Evolutionary conservation across 495 filamentous ascomycete genomes (phyloP).

Genomic region (Astrothelium subdiscretum): DNA sequence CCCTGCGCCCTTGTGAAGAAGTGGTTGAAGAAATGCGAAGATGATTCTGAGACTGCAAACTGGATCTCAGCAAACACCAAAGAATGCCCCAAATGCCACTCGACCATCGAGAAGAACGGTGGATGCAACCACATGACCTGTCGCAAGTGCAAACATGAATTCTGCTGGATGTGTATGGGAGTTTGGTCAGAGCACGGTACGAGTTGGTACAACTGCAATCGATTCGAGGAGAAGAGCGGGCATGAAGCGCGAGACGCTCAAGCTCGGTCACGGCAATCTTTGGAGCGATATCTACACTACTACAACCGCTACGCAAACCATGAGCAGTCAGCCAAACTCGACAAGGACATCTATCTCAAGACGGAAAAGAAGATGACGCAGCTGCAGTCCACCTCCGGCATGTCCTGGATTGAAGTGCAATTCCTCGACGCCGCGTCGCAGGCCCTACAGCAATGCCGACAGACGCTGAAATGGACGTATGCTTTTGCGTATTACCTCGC

Average conservation of each 20-base stretch:
- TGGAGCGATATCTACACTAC: slow-evolving; percentile 94
- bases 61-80: slow-evolving; percentile 99
- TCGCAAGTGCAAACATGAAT: slow-evolving; percentile 95
- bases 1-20: slow-evolving; percentile 86
- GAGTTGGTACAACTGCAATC: slow-evolving; percentile 99
- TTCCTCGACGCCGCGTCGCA: slow-evolving; percentile 89
- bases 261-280: slow-evolving; percentile 73
- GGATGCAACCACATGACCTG: slow-evolving; percentile 99
- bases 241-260: slow-evolving; percentile 81
- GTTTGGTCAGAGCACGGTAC: slow-evolving; percentile 97
- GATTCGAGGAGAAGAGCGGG: slow-evolving; percentile 92
- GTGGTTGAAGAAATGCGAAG: slow-evolving; percentile 97
- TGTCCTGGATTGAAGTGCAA: slow-evolving; percentile 99
- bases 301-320: slow-evolving; percentile 99
- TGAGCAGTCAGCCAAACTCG: slow-evolving; percentile 92
- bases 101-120: slow-evolving; percentile 98
- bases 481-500: slow-evolving; percentile 95
- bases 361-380: slow-evolving; percentile 98
- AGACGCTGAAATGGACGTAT: slow-evolving; percentile 98
- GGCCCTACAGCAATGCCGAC: slow-evolving; percentile 86
- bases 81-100: slow-evolving; percentile 89
- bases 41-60: slow-evolving; percentile 96
- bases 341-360: slow-evolving; percentile 91
- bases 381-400: slow-evolving; percentile 79
- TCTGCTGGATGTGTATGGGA: slow-evolving; percentile 99